Base-by-base conservation (phyloP, 169 alveolate species). In the Plasmodium adleri region DNA sequence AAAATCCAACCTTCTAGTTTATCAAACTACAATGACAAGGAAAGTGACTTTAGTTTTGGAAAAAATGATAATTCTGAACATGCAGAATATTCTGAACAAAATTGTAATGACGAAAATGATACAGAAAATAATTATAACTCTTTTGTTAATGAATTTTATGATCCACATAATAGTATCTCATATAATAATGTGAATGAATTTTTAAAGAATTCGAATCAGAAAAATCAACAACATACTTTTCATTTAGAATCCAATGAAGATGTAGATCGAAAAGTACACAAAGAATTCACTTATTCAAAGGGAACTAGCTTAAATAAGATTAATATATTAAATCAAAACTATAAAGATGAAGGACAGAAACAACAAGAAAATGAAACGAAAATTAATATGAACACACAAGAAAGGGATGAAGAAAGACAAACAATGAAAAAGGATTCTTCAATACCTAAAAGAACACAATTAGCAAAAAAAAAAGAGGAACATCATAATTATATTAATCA, bases 41-140 rank as follows among this genome's bases (percentile, higher is more conserved):
- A 68, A 62, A 83, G 91, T 62, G 85, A 83, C 59, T 83, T 83
- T 63, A 83, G 91, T 50, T 83, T 83, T 83, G 91, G 91, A 28
- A 83, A 72, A 50, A 67, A 67, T 58, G 91, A 68, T 54, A 72
- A 67, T 22, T 45, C 39, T 24, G 86, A 72, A 56, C 64, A 49
- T 68, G 80, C 54, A 17, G 72, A 67, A 39, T 8, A 39, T n/a
- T 17, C 32, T 22, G 47, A 39, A 39, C 47, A 39, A 39, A 39
- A 39, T 5, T 39, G 47, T 39, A n/a, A 66, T 20, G 17, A 58
- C 17, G 90, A 66, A 50, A 56, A 78, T 8, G 39, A 52, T 60
- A 52, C 88, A 28, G 91, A 83, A 64, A 67, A 78, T 83, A 58
- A 70, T 28, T 26, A 52, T n/a, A 4, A 56, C 62, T 83, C 73